Percentiles rank a stretch among this genome's conserved stretches.
Conservation (phyloP, 1,284 basidiomycete species). For the Tilletia horrida region DNA sequence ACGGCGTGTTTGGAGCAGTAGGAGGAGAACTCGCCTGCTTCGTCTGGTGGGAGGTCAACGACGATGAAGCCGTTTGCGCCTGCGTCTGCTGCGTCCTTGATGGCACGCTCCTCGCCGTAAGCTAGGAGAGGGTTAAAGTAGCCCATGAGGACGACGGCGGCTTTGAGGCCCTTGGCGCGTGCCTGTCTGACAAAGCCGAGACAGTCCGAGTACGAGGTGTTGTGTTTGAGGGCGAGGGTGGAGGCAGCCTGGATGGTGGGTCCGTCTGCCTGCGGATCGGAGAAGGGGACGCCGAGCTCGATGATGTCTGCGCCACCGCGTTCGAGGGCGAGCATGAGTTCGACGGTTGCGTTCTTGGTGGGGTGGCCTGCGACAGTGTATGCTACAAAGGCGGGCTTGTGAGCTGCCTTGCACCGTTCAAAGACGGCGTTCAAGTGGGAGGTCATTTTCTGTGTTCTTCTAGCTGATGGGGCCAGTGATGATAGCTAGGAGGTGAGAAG, state of each 20-base stretch:
- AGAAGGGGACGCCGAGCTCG: slow-evolving; percentile 89
- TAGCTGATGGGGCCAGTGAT: too few relatives aligned
- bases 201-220: slow-evolving; percentile 55
- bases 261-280: slow-evolving; percentile 87
- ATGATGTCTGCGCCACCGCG: slow-evolving; percentile 90
- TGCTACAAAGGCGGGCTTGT: slow-evolving; percentile 52
- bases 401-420: slow-evolving; percentile 20
- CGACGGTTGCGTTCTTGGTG: slow-evolving; percentile 67
- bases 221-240: slow-evolving; percentile 58
- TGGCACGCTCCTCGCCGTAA: slow-evolving; percentile 89
- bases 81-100: slow-evolving; percentile 77
- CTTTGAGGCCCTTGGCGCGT: slow-evolving; percentile 72
- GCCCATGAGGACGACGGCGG: slow-evolving; percentile 83
- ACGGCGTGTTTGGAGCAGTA: slow-evolving; percentile 80
- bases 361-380: slow-evolving; percentile 54
- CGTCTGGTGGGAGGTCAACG: slow-evolving; percentile 95
- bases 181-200: slow-evolving; percentile 76
- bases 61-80: slow-evolving; percentile 97
- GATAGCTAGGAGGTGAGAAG: slow-evolving; percentile 26
- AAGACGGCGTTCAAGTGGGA: slow-evolving; percentile 8
- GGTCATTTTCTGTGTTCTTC: not conserved
- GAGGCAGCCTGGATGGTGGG: slow-evolving; percentile 88
- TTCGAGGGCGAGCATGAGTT: slow-evolving; percentile 84
- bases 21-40: slow-evolving; percentile 82
- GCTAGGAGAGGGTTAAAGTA: slow-evolving; percentile 80